Percentiles rank a stretch among this genome's conserved stretches.
phyloP scores from a whole-genome alignment of 805 yeast genomes.

The Jamesozyma jinghongensis region DNA sequence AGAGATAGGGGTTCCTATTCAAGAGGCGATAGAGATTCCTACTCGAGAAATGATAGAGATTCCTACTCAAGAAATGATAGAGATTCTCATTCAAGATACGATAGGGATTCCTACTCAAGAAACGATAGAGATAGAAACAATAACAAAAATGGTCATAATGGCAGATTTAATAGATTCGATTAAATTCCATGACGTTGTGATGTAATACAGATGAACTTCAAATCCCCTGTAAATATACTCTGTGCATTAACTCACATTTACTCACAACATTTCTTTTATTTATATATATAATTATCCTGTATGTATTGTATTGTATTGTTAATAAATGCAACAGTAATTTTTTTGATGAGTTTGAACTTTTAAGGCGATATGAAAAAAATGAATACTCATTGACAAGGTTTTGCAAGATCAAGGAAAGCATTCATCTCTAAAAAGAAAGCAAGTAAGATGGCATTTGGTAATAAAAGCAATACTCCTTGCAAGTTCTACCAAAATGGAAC shows the following conservation, averaged over 20 bases:
- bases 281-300: too few species aligned
- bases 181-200: background rate
- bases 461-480: conserved; percentile 30
- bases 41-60: background rate
- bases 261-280: too few species aligned
- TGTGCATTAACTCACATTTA: too few species aligned
- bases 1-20: background rate
- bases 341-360: background rate
- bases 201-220: too few species aligned
- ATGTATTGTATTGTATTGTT: too few species aligned
- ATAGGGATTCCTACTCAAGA: background rate
- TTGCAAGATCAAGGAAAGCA: background rate
- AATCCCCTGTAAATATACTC: too few species aligned
- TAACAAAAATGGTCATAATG: too few species aligned
- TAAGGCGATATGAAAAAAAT: background rate
- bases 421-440: background rate
- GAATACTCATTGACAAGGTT: background rate
- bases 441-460: conserved; percentile 3
- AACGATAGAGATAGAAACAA: background rate
- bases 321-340: too few species aligned
- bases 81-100: too few species aligned
- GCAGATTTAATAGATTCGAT: background rate
- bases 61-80: too few species aligned
- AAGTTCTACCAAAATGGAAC: conserved; percentile 36
- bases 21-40: background rate